These are phyloP conservation scores for Pyronema omphalodes DNA, from an alignment of 495 filamentous ascomycete genomes.

Conservation along the genomic window DNA sequence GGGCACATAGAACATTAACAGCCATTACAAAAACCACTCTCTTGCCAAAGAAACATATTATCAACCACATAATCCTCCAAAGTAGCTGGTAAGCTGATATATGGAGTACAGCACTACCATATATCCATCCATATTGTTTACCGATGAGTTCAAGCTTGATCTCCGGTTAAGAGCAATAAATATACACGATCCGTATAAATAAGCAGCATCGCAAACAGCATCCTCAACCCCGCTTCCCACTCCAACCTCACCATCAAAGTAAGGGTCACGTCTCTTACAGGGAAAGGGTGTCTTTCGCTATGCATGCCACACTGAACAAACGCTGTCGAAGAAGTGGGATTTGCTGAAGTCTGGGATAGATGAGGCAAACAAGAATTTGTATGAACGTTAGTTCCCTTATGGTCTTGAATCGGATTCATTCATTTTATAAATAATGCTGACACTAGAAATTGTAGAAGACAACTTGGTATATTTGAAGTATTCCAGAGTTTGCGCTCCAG, in stretches of 20 bases:
- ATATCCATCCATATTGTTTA: too few relatives aligned
- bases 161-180: too few relatives aligned
- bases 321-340: not conserved
- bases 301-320: not conserved
- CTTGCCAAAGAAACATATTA: too few relatives aligned
- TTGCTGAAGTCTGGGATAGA: not conserved
- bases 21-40: too few relatives aligned
- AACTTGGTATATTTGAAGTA: not conserved
- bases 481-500: not conserved
- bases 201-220: too few relatives aligned
- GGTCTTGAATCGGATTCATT: too few relatives aligned
- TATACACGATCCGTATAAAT: too few relatives aligned
- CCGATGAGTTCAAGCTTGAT: too few relatives aligned
- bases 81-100: too few relatives aligned
- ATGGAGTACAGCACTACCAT: too few relatives aligned
- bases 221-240: not conserved
- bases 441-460: not conserved
- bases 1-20: too few relatives aligned
- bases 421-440: not conserved
- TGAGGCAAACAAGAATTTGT: not conserved
- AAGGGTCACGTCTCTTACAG: not conserved
- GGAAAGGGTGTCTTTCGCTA: not conserved
- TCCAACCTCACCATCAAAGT: not conserved
- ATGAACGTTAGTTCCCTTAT: not conserved
- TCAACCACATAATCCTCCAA: too few relatives aligned